A percentile compares a stretch with the other conserved stretches of the same genome.
These are phyloP conservation scores for Schizochytrium sp. DNA, from an alignment of 108 stramenopile species.

Conservation along the genomic window DNA sequence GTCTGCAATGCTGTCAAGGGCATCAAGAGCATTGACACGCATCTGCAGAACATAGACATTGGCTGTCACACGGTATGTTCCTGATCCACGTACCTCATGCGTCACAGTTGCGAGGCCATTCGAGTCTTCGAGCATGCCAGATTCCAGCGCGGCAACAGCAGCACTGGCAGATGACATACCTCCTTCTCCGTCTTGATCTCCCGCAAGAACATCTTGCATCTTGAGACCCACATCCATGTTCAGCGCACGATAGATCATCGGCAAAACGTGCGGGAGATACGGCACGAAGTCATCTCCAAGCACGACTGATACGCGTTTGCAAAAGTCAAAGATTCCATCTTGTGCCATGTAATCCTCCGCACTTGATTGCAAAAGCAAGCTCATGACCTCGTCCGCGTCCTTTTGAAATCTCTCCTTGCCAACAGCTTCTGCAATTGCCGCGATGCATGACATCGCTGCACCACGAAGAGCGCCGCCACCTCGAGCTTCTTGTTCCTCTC, in stretches of 20 bases:
- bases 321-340: constrained; percentile 58
- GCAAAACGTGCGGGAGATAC: constrained; percentile 23
- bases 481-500: neutral
- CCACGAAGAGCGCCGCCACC: constrained; percentile 25
- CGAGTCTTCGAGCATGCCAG: neutral
- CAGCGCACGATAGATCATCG: constrained; percentile 14
- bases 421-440: constrained; percentile 45
- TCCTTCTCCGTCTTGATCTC: neutral
- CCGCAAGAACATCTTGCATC: neutral
- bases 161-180: neutral
- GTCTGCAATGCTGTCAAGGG: constrained; percentile 26
- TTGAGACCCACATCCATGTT: neutral
- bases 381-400: constrained; percentile 59
- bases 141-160: neutral
- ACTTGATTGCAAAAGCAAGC: neutral
- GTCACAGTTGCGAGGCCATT: constrained; percentile 4
- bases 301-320: constrained; percentile 16
- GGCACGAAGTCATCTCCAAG: constrained; percentile 38
- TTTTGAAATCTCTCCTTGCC: constrained; percentile 53
- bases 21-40: constrained; percentile 31
- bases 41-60: constrained; percentile 41
- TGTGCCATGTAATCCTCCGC: constrained; percentile 28
- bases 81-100: constrained; percentile 38
- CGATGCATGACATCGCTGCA: constrained; percentile 56
- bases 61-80: constrained; percentile 33